Evolutionary conservation across 108 stramenopile species (phyloP).

Genomic region (Skeletonema costatum): DNA sequence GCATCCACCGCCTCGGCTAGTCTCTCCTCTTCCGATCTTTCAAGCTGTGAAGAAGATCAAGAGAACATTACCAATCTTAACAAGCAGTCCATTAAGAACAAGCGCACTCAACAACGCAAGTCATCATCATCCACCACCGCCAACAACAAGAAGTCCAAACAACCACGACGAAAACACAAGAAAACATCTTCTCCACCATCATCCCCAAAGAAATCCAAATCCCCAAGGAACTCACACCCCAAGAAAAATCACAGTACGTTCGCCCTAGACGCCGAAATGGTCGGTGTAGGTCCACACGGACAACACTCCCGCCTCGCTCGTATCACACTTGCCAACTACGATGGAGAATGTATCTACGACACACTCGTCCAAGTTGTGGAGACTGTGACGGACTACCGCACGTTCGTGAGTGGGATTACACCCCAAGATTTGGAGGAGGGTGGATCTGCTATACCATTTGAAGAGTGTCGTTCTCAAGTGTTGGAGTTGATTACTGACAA

Average conservation of each 20-base stretch:
- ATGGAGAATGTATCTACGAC: constrained; percentile 71
- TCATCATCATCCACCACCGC: background rate
- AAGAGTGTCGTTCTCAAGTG: constrained; percentile 69
- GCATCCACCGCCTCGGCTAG: constrained; percentile 19
- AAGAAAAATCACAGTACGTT: constrained; percentile 62
- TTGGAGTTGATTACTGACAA: constrained; percentile 69
- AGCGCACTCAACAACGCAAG: background rate
- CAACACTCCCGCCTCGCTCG: constrained; percentile 60
- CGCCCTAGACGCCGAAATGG: constrained; percentile 93
- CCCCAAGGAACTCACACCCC: constrained; percentile 10
- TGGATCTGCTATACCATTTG: constrained; percentile 52
- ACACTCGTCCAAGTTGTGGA: constrained; percentile 75
- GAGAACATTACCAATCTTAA: background rate
- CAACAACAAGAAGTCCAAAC: constrained; percentile 8
- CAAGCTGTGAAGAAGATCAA: background rate
- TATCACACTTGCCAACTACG: constrained; percentile 79
- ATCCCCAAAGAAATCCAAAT: background rate
- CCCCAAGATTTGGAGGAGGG: background rate
- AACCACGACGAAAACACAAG: background rate
- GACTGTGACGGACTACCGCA: constrained; percentile 88
- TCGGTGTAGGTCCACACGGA: constrained; percentile 70
- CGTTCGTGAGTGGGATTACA: constrained; percentile 79
- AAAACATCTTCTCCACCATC: background rate
- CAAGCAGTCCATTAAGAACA: background rate
- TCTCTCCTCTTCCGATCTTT: constrained; percentile 5